Evolutionary conservation across 257 asterid genomes (phyloP).

Genomic region (Solanum sejunctum): DNA sequence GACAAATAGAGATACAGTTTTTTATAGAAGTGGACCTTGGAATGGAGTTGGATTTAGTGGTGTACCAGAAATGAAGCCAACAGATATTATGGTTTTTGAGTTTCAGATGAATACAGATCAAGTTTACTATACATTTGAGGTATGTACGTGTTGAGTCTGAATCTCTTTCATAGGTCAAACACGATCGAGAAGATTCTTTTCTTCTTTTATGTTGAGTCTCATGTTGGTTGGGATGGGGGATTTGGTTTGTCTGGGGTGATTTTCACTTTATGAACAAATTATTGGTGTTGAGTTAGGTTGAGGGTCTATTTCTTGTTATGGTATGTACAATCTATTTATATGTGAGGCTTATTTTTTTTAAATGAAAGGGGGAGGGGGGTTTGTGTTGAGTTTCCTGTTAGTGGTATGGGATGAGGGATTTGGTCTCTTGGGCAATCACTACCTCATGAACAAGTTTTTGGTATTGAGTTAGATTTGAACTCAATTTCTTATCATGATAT

Average conservation of each 20-base stretch:
- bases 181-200: not conserved
- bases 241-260: no score
- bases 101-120: conserved; percentile 21
- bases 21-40: conserved; percentile 75
- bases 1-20: not conserved
- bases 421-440: no score
- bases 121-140: conserved; percentile 18
- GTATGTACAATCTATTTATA: not conserved
- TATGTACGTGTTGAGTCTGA: not conserved
- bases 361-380: accelerated
- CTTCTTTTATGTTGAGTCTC: not conserved
- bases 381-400: not conserved
- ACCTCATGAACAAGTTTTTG: no score
- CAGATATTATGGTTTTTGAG: conserved; percentile 10
- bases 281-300: not conserved
- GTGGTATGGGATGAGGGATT: not conserved
- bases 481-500: not conserved
- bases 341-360: no score
- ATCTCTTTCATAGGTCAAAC: not conserved
- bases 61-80: conserved; percentile 42
- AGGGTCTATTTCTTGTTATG: not conserved
- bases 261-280: not conserved
- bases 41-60: conserved; percentile 63
- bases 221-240: not conserved
- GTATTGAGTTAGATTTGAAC: no score